Base-by-base conservation (phyloP, 345 rosid genomes). In the Trapa incisa region DNA sequence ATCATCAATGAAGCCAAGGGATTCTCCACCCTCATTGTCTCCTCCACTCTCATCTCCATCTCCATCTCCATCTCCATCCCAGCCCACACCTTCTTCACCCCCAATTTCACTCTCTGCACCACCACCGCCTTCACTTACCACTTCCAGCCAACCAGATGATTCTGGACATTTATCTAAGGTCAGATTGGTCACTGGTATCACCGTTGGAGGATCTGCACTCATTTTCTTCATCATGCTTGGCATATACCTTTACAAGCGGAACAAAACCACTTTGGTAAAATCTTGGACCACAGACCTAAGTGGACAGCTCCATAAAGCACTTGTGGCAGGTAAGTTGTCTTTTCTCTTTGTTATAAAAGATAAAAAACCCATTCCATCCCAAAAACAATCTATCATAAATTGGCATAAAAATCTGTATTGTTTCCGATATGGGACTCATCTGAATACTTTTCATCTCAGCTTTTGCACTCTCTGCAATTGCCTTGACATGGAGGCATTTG, bases 281-380 rank as follows among this genome's bases (percentile, higher is more conserved):
- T 96, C 98, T 47, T 93, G 96, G 97, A 85, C 85, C 65, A 84
- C 98, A n/a, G 96, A 97, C 67, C 79, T 93, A 72, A 93, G 96
- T 2, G 98, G 98, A 70, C 96, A 93, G 75, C 92, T 93, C 64
- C 96, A 85, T 71, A 87, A 85, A 76, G 97, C 87, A 65, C 91
- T 93, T 71, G 80, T 93, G 45, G 79, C 88, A 2, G 96, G 98
- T 93, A 82, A 57, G 33, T 9, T 58, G 15, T 58, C 32, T 32
- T 10, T 41, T 43, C 14, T 42, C 29, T 22, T 22, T 22, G 29
- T 22, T 22, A 22, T 22, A 22, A 22, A 22, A 22, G 29, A 22
- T 22, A 22, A 22, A 22, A 22, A 22, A 22, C 29, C 29, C 29
- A 22, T 22, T 22, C 29, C 29, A 22, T 22, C 29, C 29, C 29